Evolutionary conservation across 352 stramenopile species (phyloP), one percentile per base, ranked within the genome.

Genomic region (Globisporangium uncinulatum): DNA sequence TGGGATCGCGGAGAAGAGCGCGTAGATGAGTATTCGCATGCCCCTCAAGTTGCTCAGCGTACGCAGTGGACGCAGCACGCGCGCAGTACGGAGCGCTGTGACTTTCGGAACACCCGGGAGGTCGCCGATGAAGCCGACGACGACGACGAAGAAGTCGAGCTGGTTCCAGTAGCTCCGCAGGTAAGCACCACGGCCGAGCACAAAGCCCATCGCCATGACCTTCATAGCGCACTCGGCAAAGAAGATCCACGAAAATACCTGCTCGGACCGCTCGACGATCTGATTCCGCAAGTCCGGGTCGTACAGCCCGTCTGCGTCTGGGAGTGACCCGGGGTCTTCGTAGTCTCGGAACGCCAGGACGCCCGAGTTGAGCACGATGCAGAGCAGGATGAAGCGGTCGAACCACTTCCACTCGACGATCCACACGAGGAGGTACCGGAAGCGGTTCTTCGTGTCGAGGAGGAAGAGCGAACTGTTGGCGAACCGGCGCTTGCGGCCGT

Each of bases 71-170:
- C 80, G 65, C 3, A 93, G 66, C 8, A 94, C 69, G 32, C 79
- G 71, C 0, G 66, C 62, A 7, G 66, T 75, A 46, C 71, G 56
- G 9, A 83, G 46, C 0, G 59, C 63, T 1, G 65, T 73, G 1
- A 76, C 52, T 47, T 77, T 83, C 3, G 71, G 71, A 6, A 79
- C 65, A 14, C 65, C 59, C 1, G 70, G 72, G 15, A 79, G 37
- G 46, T 75, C 72, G 31, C 70, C 49, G 39, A 77, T 71, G 32
- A 76, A 60, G 4, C 68, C 70, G 9, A 74, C 43, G 7, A 88
- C 57, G 37, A 96, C 87, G 17, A 96, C 84, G 42, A 95, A 76
- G 62, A 92, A 96, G 57, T 96, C 87, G 15, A 96, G 68, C 32
- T 80, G 66, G 51, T 96, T 96, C 85, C 86, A 96, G 37, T 74